Percentiles rank a stretch among this genome's conserved stretches.
These are phyloP conservation scores for Colletotrichum sp. DNA, from an alignment of 2,329 filamentous ascomycete genomes.

Conservation along the genomic window DNA sequence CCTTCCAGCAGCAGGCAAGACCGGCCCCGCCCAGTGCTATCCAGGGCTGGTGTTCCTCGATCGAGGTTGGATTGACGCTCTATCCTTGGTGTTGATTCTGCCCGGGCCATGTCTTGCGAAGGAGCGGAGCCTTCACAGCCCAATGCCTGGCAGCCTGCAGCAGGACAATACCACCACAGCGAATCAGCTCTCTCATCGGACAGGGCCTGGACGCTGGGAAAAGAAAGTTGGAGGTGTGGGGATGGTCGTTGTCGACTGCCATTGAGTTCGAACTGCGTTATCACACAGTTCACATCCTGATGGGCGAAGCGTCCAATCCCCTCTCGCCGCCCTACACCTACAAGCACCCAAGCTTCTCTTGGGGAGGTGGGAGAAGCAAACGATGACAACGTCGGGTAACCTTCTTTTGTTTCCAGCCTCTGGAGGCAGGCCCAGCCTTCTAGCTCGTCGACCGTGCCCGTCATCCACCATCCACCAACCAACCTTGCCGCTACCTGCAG, in stretches of 20 bases:
- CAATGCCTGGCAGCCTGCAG: neutral
- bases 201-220: neutral
- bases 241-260: neutral
- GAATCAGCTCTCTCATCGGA: neutral
- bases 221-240: constrained; percentile 5
- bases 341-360: neutral
- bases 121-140: neutral
- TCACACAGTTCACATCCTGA: constrained; percentile 2
- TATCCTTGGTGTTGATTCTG: neutral
- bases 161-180: neutral
- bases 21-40: neutral
- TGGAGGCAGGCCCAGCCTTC: neutral
- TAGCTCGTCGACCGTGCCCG: neutral
- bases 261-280: constrained; percentile 4
- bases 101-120: neutral
- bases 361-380: neutral
- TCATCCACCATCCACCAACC: neutral
- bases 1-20: neutral
- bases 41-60: neutral
- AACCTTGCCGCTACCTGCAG: neutral
- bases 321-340: constrained; percentile 11
- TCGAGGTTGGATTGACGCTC: constrained; percentile 5
- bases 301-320: neutral
- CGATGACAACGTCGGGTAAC: constrained; percentile 6
- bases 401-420: constrained; percentile 17